Evolutionary conservation across 2,329 filamentous ascomycete genomes (phyloP).

Genomic region (Ceratocystis ficicola): DNA sequence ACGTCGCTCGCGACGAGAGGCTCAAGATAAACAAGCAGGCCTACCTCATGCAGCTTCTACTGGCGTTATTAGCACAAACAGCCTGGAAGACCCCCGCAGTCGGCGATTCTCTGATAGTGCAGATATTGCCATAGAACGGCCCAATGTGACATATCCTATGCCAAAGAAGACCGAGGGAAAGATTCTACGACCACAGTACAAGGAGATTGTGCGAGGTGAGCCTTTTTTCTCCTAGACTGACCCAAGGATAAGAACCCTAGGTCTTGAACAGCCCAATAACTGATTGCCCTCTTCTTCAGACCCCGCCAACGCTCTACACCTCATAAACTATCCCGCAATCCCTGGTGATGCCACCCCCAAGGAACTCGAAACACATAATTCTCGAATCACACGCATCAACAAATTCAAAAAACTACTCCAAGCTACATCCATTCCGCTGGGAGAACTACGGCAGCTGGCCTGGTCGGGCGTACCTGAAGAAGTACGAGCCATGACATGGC

Average conservation of each 20-base stretch:
- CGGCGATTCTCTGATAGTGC: constrained; percentile 69
- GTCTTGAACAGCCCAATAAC: too few relatives aligned
- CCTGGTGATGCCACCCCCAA: constrained; percentile 64
- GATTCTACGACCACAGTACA: constrained; percentile 92
- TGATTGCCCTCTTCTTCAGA: constrained; percentile 32
- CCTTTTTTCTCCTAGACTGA: neutral
- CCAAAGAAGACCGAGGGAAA: constrained; percentile 87
- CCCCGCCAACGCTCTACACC: constrained; percentile 85
- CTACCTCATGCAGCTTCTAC: constrained; percentile 10
- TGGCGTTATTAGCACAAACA: neutral
- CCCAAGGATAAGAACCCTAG: too few relatives aligned
- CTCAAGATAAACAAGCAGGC: constrained; percentile 8
- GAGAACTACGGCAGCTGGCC: constrained; percentile 70
- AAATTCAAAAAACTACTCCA: constrained; percentile 97
- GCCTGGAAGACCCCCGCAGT: constrained; percentile 31
- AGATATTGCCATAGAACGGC: constrained; percentile 86
- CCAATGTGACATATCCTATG: constrained; percentile 69
- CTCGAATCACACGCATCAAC: constrained; percentile 86
- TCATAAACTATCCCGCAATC: constrained; percentile 75
- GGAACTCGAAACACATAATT: constrained; percentile 73
- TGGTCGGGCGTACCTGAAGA: constrained; percentile 94
- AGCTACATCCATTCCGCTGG: constrained; percentile 73
- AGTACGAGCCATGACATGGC: constrained; percentile 98
- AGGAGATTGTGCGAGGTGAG: constrained; percentile 71
- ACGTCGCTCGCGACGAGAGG: constrained; percentile 47